Evolutionary conservation across 2,329 filamentous ascomycete genomes (phyloP), one percentile per base, ranked within the genome.

Genomic region (Aspergillus sp.): DNA sequence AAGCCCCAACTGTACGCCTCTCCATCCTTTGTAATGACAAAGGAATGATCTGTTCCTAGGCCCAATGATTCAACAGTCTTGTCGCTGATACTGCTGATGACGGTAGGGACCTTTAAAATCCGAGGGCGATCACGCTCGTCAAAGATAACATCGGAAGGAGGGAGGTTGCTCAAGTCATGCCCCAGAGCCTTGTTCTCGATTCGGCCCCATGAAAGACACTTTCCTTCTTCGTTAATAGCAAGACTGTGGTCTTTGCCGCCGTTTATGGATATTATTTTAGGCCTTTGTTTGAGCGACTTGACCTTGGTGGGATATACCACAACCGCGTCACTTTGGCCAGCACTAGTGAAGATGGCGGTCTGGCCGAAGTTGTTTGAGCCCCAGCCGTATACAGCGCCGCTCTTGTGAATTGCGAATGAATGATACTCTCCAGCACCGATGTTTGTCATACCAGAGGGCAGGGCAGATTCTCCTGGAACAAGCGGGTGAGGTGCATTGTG

Each of bases 281-380:
- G 8, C 1, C 49, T n/a, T 27, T 58, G 57, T 11, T 49, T 37
- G 37, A 64, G 43, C 39, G 31, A 52, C 11, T 47, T 46, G 47
- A 60, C 53, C 39, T 61, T 57, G 11, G 63, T 64, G 2, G 62
- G 64, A 23, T 58, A 63, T 7, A 46, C 40, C 6, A 63, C 53
- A 6, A 58, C 33, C 1, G 62, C 62, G 11, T 63, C 84, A 52
- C 86, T 84, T 57, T 84, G 79, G 23, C 85, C 86, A 14, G 82
- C 84, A 51, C 81, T 78, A 17, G 83, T 79, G n/a, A 77, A 75
- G 51, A 86, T 80, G 9, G 88, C 90, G 17, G 88, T 88, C 76
- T 93, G 87, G 60, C 87, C 88, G 72, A 88, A 93, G 75, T 89
- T 90, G 79, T 95, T 95, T 14, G 90, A 80, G 15, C 90, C 90